Percentiles rank a stretch among this genome's conserved stretches.
These are phyloP conservation scores for Elymus sibiricus DNA, from an alignment of 176 grass and related monocot species.

Conservation along the genomic window DNA sequence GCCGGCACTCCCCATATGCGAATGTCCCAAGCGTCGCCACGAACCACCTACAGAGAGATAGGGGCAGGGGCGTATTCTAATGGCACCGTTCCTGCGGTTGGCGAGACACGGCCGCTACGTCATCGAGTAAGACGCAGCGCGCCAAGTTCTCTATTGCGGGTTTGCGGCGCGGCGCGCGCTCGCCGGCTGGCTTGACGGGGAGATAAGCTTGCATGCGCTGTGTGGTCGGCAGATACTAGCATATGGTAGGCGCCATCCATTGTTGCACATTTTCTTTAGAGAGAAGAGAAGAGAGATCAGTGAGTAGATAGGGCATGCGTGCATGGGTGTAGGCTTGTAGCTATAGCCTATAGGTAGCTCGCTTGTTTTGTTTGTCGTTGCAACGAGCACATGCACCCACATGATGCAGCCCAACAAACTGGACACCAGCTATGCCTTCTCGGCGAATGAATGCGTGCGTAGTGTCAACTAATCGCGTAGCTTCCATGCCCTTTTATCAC, in stretches of 20 bases:
- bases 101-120: constrained; percentile 25
- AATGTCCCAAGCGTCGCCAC: constrained; percentile 38
- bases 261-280: not conserved
- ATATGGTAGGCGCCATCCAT: not conserved
- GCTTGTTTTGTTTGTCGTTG: constrained; percentile 6
- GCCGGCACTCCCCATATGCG: constrained; percentile 29
- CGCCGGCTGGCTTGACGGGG: not conserved
- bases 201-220: not conserved
- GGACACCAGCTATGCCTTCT: constrained; percentile 19
- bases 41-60: constrained; percentile 39
- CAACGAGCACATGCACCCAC: constrained; percentile 51
- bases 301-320: constrained; percentile 19
- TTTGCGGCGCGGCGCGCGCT: not conserved
- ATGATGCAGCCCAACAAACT: constrained; percentile 32
- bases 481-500: constrained; percentile 35
- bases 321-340: not conserved
- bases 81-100: constrained; percentile 45
- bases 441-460: constrained; percentile 8
- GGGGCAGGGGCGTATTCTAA: constrained; percentile 36
- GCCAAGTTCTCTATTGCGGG: not conserved
- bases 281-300: not conserved
- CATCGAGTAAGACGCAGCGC: not conserved
- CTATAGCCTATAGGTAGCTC: not conserved
- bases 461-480: constrained; percentile 8
- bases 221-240: not conserved